These are phyloP conservation scores for Septoria petroselini DNA, from an alignment of 2,329 filamentous ascomycete species.

Conservation along the genomic window DNA sequence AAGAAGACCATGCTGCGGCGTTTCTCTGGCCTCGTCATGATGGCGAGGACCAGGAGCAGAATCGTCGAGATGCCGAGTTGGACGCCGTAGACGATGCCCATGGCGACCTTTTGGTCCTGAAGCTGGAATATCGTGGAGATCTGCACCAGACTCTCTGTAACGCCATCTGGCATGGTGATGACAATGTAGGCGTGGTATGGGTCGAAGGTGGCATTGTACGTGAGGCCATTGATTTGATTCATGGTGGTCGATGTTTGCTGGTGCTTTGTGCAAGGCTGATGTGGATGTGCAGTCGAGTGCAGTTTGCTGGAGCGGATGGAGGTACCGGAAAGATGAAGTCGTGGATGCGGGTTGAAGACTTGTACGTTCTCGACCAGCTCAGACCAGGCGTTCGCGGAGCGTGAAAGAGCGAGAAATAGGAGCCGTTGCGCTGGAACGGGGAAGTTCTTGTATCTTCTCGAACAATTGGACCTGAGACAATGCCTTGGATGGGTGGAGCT, in stretches of 20 bases:
- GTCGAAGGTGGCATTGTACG: conserved; percentile 42
- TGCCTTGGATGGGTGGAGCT: conserved; percentile 4
- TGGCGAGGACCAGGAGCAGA: conserved; percentile 63
- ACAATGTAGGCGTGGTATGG: conserved; percentile 53
- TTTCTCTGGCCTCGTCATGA: conserved; percentile 65
- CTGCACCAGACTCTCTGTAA: conserved; percentile 42
- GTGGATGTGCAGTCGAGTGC: conserved; percentile 2
- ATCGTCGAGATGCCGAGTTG: conserved; percentile 68
- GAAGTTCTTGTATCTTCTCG: conserved; percentile 25
- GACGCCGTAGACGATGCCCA: conserved; percentile 62
- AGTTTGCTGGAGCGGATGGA: conserved; percentile 18
- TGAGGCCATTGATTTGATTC: conserved; percentile 1
- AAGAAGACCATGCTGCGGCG: conserved; percentile 62
- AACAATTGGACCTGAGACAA: conserved; percentile 24
- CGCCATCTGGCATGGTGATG: conserved; percentile 45
- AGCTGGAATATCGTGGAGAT: conserved; percentile 48
- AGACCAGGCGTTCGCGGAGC: conserved; percentile 14
- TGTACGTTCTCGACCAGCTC: conserved; percentile 17
- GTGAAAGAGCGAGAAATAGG: conserved; percentile 22
- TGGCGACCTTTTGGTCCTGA: conserved; percentile 46
- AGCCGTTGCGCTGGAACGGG: conserved; percentile 17
- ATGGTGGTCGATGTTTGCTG: conserved; percentile 9
- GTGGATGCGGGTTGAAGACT: conserved; percentile 5
- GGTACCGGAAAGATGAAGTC: conserved; percentile 13
- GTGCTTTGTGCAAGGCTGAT: conserved; percentile 12